Base-by-base conservation (phyloP, 2,329 filamentous ascomycete genomes). In the Aureobasidium musti region DNA sequence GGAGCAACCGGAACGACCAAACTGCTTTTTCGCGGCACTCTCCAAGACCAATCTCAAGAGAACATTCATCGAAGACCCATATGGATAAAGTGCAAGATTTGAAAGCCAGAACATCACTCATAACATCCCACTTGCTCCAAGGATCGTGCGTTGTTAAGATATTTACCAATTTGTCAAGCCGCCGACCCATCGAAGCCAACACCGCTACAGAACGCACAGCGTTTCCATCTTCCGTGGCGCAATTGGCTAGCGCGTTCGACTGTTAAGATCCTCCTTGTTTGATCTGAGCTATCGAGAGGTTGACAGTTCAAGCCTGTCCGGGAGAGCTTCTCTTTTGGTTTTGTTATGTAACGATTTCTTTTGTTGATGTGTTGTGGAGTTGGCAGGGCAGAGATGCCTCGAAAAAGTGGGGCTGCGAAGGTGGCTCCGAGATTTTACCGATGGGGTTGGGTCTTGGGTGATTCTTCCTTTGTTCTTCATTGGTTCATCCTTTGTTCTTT, bases 241-340 rank as follows among this genome's bases (percentile, higher is more conserved):
- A 30, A 35, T 54, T 30, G 52, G 30, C 52, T 54, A 54, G 30
- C 30, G 35, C 35, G 35, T 39, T 39, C 35, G 35, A 39, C 35
- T 39, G 35, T 39, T 39, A 39, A 11, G 13, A 14, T 39, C 17
- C 3, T 11, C 13, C 3, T 5, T 5, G 13, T 14, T 14, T 14
- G 11, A 39, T 39, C 35, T 33, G 13, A n/a, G 35, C 35, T 39
- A 39, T 39, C 52, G 52, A 54, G 52, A 54, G 52, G 52, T 54
- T 54, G 30, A 33, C 35, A 54, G 52, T 54, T 54, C 52, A 54
- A 54, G 52, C 52, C 52, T 54, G 35, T 33, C 30, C 52, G 52
- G 52, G 52, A 54, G 52, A 54, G 52, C 23, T 19, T 21, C 21
- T 54, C 14, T 52, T 28, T 50, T 50, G 33, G 21, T 50, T 28